Base-by-base conservation (phyloP, 1,284 basidiomycete species). In the Apiotrichum porosum region DNA sequence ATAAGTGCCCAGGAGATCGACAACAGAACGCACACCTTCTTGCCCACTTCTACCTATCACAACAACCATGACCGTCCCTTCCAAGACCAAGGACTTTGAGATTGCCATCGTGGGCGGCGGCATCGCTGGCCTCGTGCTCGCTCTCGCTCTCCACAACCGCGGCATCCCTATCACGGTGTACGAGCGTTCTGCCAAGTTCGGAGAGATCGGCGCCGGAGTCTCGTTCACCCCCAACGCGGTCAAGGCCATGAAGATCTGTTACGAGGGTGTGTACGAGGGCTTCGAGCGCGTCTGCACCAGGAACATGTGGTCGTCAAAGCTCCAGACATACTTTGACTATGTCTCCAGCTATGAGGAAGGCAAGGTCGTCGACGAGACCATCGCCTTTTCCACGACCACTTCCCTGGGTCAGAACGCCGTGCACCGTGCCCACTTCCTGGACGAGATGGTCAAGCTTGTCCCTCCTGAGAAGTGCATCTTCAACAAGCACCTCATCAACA, bases 171-270 rank as follows among this genome's bases (percentile, higher is more conserved):
- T 53, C 10, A 50, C 36, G 17, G 34, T 58, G 28, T 58, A 58
- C 48, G 56, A 58, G 46, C 50, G 51, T 17, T 44, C 56, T 0
- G 38, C 42, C 24, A 43, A 43, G 9, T 58, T 58, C 19, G 56
- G 53, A 19, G 56, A 58, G 48, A 55, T 58, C 23, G 56, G 56
- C 15, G 56, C 56, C 9, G 56, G 56, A 0, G 56, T 58, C 3
- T 37, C 42, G 6, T 55, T 58, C 33, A 49, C 46, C 21, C 53
- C 56, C 13, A 52, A 52, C 24, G 53, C 56, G 4, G 42, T 52
- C 14, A 36, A 44, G 14, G 53, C 56, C 17, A 55, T 58, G 53
- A 37, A 44, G 18, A 18, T 47, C 9, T 55, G 53, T 38, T 47
- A 54, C n/a, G 13, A 21, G 18, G 53, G 49, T 6, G 42, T 53